Conservation (phyloP, 148 eudicot species). For the Camellia japonica region DNA sequence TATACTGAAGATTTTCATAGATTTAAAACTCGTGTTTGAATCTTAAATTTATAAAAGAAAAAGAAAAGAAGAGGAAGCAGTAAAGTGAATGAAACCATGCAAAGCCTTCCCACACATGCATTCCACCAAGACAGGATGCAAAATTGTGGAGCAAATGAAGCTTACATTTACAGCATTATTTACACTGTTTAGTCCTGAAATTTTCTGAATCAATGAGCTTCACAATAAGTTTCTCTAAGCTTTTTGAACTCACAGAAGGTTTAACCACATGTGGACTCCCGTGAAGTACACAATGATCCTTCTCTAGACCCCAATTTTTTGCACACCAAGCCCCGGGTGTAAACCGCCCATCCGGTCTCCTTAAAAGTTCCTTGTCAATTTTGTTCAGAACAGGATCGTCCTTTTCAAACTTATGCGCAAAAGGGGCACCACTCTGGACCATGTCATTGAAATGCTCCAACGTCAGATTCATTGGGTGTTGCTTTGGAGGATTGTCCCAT, state of each 20-base stretch:
- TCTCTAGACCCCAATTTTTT: conserved; percentile 34
- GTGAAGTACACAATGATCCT: conserved; percentile 55
- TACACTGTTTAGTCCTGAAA: conserved; percentile 85
- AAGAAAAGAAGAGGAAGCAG: no score
- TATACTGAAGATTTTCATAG: no score
- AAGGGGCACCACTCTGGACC: conserved; percentile 79
- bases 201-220: conserved; percentile 68
- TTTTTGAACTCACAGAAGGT: conserved; percentile 63
- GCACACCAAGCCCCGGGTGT: conserved; percentile 70
- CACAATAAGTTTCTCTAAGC: conserved; percentile 65
- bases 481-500: conserved; percentile 69
- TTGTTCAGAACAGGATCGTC: conserved; percentile 67
- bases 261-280: conserved; percentile 55
- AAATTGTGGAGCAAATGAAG: background rate
- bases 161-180: conserved; percentile 20
- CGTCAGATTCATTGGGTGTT: conserved; percentile 61
- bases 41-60: no score
- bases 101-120: no score
- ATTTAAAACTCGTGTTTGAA: no score
- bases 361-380: conserved; percentile 65
- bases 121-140: background rate
- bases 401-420: conserved; percentile 58
- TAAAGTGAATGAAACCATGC: no score
- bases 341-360: conserved; percentile 44
- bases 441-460: conserved; percentile 55